Conservation (phyloP, 2,329 filamentous ascomycete species). For the Epicoccum nigrum region DNA sequence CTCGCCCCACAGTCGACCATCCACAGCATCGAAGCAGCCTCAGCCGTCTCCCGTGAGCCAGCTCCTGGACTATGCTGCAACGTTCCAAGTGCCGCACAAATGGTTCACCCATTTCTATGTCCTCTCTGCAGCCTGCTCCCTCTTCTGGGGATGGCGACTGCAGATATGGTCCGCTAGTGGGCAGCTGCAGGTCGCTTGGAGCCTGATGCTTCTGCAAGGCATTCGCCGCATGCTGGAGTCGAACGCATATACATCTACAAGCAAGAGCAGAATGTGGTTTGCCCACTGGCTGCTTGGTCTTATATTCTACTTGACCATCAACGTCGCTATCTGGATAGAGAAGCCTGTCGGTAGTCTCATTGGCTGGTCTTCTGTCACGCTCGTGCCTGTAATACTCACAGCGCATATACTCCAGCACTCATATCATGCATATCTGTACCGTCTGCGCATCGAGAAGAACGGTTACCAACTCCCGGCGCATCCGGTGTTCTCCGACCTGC, state of each 20-base stretch:
- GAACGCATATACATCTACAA: conserved; percentile 68
- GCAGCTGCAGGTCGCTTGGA: conserved; percentile 71
- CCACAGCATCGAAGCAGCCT: conserved; percentile 10
- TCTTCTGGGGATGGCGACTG: conserved; percentile 76
- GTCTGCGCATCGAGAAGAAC: conserved; percentile 43
- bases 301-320: conserved; percentile 75
- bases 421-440: conserved; percentile 55
- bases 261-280: conserved; percentile 80
- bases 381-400: conserved; percentile 68
- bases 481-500: conserved; percentile 71
- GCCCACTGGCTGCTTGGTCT: conserved; percentile 82
- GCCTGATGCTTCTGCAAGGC: conserved; percentile 77
- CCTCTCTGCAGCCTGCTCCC: conserved; percentile 69
- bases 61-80: conserved; percentile 59
- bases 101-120: conserved; percentile 93
- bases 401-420: conserved; percentile 77
- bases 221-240: conserved; percentile 78
- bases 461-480: conserved; percentile 83
- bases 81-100: conserved; percentile 75
- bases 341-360: conserved; percentile 54
- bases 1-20: conserved; percentile 7
- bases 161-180: conserved; percentile 47
- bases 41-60: conserved; percentile 20
- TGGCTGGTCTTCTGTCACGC: conserved; percentile 57
- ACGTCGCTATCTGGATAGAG: conserved; percentile 83